Conservation (phyloP, 2,329 filamentous ascomycete species). For the Atkinsonella hypoxylon region DNA sequence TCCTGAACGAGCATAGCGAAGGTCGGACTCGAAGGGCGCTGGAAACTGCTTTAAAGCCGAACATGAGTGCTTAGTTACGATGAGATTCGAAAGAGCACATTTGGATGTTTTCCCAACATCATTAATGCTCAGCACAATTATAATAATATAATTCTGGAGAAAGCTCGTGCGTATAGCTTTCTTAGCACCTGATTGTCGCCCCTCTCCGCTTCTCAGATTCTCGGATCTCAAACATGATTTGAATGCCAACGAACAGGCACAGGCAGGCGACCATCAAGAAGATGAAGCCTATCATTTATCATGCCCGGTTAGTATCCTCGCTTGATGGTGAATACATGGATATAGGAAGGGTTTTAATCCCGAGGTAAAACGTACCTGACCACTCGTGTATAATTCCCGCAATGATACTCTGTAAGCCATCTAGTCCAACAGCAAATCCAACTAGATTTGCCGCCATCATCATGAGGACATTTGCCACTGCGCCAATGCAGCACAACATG, state of each 20-base stretch:
- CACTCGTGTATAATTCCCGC: conserved; percentile 64
- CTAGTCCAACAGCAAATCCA: conserved; percentile 84
- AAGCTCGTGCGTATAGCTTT: not conserved
- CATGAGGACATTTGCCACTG: conserved; percentile 76
- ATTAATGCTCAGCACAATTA: not conserved
- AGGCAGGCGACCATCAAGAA: conserved; percentile 62
- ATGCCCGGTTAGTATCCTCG: conserved; percentile 11
- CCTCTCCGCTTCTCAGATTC: conserved; percentile 75
- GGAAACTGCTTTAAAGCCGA: too few species aligned
- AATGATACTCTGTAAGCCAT: conserved; percentile 70
- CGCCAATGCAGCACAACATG: conserved; percentile 67
- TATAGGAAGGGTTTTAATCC: not conserved
- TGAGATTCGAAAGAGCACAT: not conserved
- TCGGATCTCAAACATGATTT: conserved; percentile 94
- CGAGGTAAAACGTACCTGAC: conserved; percentile 38
- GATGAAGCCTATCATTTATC: conserved; percentile 40
- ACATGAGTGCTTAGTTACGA: too few species aligned
- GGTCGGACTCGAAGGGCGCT: too few species aligned
- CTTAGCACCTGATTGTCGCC: conserved; percentile 62
- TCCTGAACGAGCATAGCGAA: not conserved
- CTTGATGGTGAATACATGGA: not conserved
- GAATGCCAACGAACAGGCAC: conserved; percentile 72
- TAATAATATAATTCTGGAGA: not conserved
- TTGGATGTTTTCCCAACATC: not conserved
- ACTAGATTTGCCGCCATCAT: conserved; percentile 95